phyloP scores from a whole-genome alignment of 345 rosid genomes.

The Capsella bursapastoris region DNA sequence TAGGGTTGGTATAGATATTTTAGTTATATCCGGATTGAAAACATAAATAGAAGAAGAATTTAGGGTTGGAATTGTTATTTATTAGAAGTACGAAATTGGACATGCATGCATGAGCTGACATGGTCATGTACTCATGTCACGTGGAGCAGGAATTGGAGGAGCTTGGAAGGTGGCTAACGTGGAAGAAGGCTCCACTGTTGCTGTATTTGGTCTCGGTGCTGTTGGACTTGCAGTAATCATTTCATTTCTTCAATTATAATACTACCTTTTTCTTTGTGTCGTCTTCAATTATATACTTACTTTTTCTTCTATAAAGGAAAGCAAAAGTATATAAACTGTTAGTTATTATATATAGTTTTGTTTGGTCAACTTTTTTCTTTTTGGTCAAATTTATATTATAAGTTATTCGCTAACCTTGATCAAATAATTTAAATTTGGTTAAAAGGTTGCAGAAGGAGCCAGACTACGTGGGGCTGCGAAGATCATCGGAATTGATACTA shows the following conservation, averaged over 20 bases:
- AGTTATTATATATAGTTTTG: not conserved
- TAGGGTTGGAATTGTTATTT: not conserved
- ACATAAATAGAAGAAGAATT: not conserved
- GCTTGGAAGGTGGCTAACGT: slow-evolving; percentile 70
- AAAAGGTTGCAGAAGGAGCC: slow-evolving; percentile 74
- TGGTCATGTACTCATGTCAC: not conserved
- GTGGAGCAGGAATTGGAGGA: slow-evolving; percentile 64
- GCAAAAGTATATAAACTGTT: too few species aligned
- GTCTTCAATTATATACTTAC: not conserved
- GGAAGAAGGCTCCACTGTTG: slow-evolving; percentile 65
- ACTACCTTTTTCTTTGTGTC: not conserved
- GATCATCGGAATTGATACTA: slow-evolving; percentile 71
- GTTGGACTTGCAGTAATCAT: slow-evolving; percentile 73
- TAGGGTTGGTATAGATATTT: not conserved
- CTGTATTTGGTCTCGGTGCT: slow-evolving; percentile 74
- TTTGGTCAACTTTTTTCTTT: not conserved
- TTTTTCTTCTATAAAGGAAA: not conserved
- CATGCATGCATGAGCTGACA: not conserved
- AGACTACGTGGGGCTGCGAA: slow-evolving; percentile 59
- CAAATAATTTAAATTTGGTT: not conserved
- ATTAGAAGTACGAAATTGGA: not conserved
- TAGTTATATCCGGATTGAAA: not conserved
- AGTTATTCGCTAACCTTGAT: not conserved
- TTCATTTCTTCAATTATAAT: too few species aligned
- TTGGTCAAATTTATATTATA: not conserved